A percentile compares a stretch with the other conserved stretches of the same genome.
phyloP scores from a whole-genome alignment of 2,329 filamentous ascomycete species.

The Colletotrichum orbiculare region DNA sequence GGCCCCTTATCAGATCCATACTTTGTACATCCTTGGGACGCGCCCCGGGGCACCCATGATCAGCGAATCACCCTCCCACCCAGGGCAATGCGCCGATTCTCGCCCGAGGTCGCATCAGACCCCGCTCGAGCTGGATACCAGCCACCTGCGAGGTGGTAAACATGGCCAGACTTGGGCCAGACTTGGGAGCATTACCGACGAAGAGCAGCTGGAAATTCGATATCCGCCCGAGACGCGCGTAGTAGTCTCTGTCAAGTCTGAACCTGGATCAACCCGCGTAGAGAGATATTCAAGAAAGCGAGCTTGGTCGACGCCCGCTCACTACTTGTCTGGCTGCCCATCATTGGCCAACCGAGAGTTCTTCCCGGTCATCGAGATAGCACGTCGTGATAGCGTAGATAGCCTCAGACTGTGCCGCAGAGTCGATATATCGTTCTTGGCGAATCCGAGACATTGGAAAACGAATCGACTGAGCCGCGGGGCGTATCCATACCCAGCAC shows the following conservation, averaged over 20 bases:
- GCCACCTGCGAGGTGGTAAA: background rate
- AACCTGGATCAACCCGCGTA: background rate
- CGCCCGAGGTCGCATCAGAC: slow-evolving; percentile 25
- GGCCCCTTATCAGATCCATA: slow-evolving; percentile 32
- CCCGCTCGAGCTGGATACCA: slow-evolving; percentile 20
- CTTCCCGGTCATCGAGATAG: slow-evolving; percentile 14
- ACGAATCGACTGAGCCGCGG: background rate
- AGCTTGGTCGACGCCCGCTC: background rate
- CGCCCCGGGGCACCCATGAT: slow-evolving; percentile 4
- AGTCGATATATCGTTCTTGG: background rate
- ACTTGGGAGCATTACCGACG: background rate
- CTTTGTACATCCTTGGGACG: slow-evolving; percentile 7
- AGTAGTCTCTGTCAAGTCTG: background rate
- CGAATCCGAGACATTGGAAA: slow-evolving; percentile 9
- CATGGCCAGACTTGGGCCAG: background rate
- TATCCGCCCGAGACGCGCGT: slow-evolving; percentile 3
- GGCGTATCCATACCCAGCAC: slow-evolving; percentile 4
- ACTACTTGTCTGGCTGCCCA: too few relatives aligned
- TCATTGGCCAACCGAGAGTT: background rate
- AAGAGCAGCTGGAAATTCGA: background rate
- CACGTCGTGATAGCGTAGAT: slow-evolving; percentile 25
- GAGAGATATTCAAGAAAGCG: slow-evolving; percentile 5
- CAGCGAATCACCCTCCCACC: slow-evolving; percentile 4
- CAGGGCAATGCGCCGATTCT: slow-evolving; percentile 10
- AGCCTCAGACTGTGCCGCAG: slow-evolving; percentile 6